Conservation (phyloP, 345 rosid species). For the Eucalyptus caleyi region DNA sequence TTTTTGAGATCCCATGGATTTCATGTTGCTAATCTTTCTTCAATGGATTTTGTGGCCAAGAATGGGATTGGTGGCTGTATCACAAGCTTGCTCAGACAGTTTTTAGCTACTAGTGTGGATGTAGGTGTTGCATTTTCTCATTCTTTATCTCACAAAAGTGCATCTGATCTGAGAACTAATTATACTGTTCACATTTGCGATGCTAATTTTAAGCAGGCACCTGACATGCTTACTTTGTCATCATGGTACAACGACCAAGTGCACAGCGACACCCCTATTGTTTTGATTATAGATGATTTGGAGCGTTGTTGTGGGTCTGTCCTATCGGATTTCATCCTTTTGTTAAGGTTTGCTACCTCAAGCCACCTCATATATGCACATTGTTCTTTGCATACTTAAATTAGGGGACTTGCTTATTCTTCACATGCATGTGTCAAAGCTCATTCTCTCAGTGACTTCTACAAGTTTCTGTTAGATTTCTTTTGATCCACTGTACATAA, state of each 20-base stretch:
- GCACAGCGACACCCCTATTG: constrained; percentile 23
- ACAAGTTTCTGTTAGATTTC: not conserved
- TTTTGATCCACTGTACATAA: not conserved
- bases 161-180: not conserved
- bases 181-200: not conserved
- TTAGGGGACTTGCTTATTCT: not conserved
- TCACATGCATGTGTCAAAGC: not conserved
- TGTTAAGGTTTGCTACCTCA: constrained; percentile 37
- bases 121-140: constrained; percentile 23
- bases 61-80: constrained; percentile 76
- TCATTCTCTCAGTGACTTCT: not conserved
- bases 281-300: constrained; percentile 65
- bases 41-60: constrained; percentile 58
- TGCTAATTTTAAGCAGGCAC: constrained; percentile 37
- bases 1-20: constrained; percentile 70
- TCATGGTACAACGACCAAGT: constrained; percentile 67
- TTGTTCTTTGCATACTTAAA: not conserved
- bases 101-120: constrained; percentile 53
- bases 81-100: constrained; percentile 69
- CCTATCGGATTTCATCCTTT: constrained; percentile 67
- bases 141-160: not conserved
- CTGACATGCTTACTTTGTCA: constrained; percentile 65
- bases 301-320: constrained; percentile 75
- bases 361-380: not conserved
- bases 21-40: constrained; percentile 87